Base-by-base conservation (phyloP, 495 filamentous ascomycete species). In the Penicillium subrubescens region DNA sequence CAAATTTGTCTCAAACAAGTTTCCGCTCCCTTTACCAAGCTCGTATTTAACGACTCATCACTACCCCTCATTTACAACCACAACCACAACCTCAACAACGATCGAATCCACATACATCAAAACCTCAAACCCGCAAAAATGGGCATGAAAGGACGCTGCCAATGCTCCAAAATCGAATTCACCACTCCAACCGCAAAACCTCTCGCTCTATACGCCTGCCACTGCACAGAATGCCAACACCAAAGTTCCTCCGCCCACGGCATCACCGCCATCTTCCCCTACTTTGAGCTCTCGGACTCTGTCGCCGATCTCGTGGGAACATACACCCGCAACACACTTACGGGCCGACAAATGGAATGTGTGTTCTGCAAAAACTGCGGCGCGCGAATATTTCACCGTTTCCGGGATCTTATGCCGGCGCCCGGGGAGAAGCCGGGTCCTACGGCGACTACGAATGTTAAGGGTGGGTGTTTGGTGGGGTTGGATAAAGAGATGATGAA, bases 201-300 rank as follows among this genome's bases (percentile, higher is more conserved):
- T 71, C 78, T 88, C 27, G 82, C 81, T 1, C 70, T 90, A 17
- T 90, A 89, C 68, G 85, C 89, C 70, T 91, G 89, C 76, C 89
- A 91, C 76, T 91, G 89, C 73, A 72, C 78, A 41, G 83, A 89
- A 65, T 91, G 89, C 73, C 86, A 84, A 33, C 82, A 84, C 60
- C 89, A 91, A 75, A 84, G 87, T 53, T 82, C 84, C 57, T 87
- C 86, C 17, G 87, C 88, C n/a, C 89, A 88, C 68, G 88, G 89
- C 29, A 83, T 86, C 55, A 86, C 84, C 29, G 88, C 88, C 59
- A 87, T 88, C 66, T 91, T 91, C 69, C 88, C 87, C 8, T 72
- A 74, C 15, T 90, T 90, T 55, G 67, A 77, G 21, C 72, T 89
- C 43, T 84, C 77, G 0, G 62, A 64, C 11, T 64, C 75, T 14